These are phyloP conservation scores for Golubevia sp. DNA, from an alignment of 1,284 basidiomycete species.

Conservation along the genomic window DNA sequence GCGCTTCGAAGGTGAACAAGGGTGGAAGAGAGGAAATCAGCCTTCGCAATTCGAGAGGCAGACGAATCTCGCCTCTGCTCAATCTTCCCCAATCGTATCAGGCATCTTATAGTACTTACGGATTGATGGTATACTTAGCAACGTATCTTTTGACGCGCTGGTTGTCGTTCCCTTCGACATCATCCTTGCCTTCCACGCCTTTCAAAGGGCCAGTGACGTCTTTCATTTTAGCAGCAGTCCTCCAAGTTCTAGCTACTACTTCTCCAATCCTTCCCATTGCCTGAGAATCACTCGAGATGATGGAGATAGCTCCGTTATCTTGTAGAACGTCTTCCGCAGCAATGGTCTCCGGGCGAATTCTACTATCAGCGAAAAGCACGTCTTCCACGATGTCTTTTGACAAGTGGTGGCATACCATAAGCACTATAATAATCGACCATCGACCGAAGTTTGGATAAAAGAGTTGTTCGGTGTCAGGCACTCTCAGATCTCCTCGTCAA, in stretches of 20 bases:
- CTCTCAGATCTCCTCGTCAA: too few relatives aligned
- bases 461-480: too few relatives aligned
- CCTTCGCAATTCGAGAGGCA: neutral
- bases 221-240: conserved; percentile 57
- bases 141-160: conserved; percentile 53
- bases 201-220: conserved; percentile 35
- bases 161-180: conserved; percentile 39
- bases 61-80: neutral
- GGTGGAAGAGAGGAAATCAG: neutral
- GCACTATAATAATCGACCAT: too few relatives aligned
- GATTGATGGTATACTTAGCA: conserved; percentile 61
- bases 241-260: conserved; percentile 54
- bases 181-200: conserved; percentile 7
- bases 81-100: neutral
- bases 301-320: conserved; percentile 52
- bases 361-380: conserved; percentile 57
- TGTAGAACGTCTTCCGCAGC: conserved; percentile 59
- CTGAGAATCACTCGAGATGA: conserved; percentile 54
- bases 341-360: conserved; percentile 58
- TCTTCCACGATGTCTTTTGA: conserved; percentile 56
- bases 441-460: too few relatives aligned
- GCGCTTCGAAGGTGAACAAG: conserved; percentile 67
- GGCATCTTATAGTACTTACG: conserved; percentile 12
- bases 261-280: conserved; percentile 60
- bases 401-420: conserved; percentile 60